Evolutionary conservation across 345 rosid species (phyloP).

Genomic region (Citropsis articulata): DNA sequence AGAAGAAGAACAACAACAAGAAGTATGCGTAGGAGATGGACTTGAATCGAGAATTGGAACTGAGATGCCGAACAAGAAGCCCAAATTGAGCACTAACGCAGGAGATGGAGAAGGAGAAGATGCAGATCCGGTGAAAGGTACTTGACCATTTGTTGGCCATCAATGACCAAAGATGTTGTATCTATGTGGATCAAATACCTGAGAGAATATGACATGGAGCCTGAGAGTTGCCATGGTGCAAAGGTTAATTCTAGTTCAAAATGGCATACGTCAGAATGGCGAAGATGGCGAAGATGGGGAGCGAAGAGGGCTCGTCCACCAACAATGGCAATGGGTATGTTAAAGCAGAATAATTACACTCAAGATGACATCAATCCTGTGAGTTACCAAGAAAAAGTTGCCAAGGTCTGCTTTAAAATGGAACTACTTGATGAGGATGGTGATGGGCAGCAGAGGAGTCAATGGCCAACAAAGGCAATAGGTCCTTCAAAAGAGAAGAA

Average conservation of each 20-base stretch:
- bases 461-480: background rate
- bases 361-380: background rate
- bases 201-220: background rate
- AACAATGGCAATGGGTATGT: background rate
- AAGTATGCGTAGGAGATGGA: slow-evolving; percentile 23
- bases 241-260: background rate
- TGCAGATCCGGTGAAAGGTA: too few species aligned
- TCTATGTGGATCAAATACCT: background rate
- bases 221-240: background rate
- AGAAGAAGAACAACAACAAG: background rate
- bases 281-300: background rate
- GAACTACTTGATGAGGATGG: background rate
- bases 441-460: background rate
- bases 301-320: background rate
- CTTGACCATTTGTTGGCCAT: too few species aligned
- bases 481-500: background rate
- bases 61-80: slow-evolving; percentile 51
- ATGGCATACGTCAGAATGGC: background rate
- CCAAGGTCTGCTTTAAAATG: background rate
- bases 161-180: too few species aligned
- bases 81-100: slow-evolving; percentile 33
- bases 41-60: slow-evolving; percentile 43
- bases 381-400: background rate
- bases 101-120: background rate
- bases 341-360: background rate